Percentiles rank a stretch among this genome's conserved stretches.
phyloP scores from a whole-genome alignment of 2,329 filamentous ascomycete species.

The Neonectria faginata region DNA sequence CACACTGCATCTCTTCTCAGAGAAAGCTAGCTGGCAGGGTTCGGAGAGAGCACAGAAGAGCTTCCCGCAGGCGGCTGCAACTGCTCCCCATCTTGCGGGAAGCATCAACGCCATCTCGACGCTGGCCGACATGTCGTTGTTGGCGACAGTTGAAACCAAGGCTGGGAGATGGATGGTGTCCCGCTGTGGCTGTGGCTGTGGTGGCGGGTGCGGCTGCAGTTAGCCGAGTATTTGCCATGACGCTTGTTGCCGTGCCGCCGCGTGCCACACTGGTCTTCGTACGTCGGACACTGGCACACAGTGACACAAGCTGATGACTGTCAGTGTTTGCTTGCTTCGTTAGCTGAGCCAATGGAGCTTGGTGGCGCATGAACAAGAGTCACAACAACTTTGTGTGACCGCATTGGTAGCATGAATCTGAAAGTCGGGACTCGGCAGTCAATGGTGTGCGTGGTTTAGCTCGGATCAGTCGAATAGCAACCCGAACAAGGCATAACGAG shows the following conservation, averaged over 20 bases:
- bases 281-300: not conserved
- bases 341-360: not conserved
- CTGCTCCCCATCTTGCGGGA: conserved; percentile 31
- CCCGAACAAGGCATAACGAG: not conserved
- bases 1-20: conserved; percentile 18
- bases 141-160: conserved; percentile 43
- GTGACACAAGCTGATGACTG: not conserved
- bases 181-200: conserved; percentile 48
- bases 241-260: not conserved
- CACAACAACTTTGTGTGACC: not conserved
- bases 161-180: conserved; percentile 42
- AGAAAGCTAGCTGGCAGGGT: conserved; percentile 16
- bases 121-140: conserved; percentile 40
- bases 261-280: not conserved
- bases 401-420: not conserved
- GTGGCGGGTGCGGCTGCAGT: conserved; percentile 34
- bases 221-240: conserved; percentile 44
- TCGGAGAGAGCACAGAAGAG: conserved; percentile 3
- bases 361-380: not conserved
- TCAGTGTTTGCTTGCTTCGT: conserved; percentile 2
- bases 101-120: conserved; percentile 28
- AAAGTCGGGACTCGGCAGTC: not conserved
- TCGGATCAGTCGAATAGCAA: not conserved
- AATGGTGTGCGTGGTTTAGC: not conserved
- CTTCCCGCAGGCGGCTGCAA: conserved; percentile 14